Evolutionary conservation across 2,329 filamentous ascomycete species (phyloP), one percentile per base, ranked within the genome.

Genomic region (Orbilia ellipsospora): DNA sequence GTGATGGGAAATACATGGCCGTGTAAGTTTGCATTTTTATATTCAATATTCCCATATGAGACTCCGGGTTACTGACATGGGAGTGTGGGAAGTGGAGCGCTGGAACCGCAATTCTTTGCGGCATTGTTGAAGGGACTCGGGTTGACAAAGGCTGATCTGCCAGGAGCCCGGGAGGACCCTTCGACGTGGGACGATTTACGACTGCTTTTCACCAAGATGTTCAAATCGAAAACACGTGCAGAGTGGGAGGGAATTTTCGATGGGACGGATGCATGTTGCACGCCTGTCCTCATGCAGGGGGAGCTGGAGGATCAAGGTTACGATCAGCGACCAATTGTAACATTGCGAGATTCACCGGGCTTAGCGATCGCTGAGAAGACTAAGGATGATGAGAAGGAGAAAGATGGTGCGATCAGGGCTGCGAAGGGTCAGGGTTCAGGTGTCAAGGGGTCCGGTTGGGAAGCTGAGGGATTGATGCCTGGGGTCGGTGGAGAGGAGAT

Each of bases 221-320:
- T 98, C 82, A 88, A 86, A 81, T 82, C 84, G 52, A 92, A 89
- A 83, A 90, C 90, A 3, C 86, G 94, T 40, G 81, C 82, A 0
- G 90, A 96, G 81, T 98, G 94, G 94, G 94, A 97, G 82, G 81
- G 75, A 2, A 84, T 96, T 4, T 98, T 97, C 81, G 92, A 96
- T 81, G 92, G 91, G 10, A 95, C 92, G 0, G 94, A 98, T 83
- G 94, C 94, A 0, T 98, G 94, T 82, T 93, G 91, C 77, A 93
- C 92, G n/a, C 94, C 94, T 0, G 92, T 98, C 0, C 84, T 97
- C 50, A 89, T 89, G 40, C 92, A 93, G 78, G 80, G 79, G 0
- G 93, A 97, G 83, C 84, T 97, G 51, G 88, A 92, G 80, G 78
- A 81, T n/a, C 83, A 81, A 18, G 86, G 85, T 0, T 89, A 82